These are phyloP conservation scores for Huntiella savannae DNA, from an alignment of 2,329 filamentous ascomycete species.

Conservation along the genomic window DNA sequence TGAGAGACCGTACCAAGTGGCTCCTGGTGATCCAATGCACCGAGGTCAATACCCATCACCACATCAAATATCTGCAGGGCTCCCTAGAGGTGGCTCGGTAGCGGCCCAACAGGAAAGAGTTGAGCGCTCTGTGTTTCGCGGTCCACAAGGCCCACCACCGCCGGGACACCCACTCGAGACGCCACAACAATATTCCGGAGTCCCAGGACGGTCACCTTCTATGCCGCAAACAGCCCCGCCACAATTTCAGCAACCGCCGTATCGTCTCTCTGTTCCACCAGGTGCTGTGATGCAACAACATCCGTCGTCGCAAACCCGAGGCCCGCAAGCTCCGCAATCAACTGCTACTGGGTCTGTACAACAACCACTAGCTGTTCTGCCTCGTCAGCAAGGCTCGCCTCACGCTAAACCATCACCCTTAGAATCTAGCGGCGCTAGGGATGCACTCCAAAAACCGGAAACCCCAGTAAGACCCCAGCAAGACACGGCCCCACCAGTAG, in stretches of 20 bases:
- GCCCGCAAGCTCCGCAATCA: no score
- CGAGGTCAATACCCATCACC: slow-evolving; percentile 8
- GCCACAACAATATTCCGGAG: neutral
- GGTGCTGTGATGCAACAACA: slow-evolving; percentile 13
- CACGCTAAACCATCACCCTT: neutral
- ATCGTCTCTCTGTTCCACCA: slow-evolving; percentile 4
- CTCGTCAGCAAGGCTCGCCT: slow-evolving; percentile 19
- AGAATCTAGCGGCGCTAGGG: slow-evolving; percentile 4
- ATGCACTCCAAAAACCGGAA: slow-evolving; percentile 1
- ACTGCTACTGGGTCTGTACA: slow-evolving; percentile 11
- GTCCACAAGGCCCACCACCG: neutral
- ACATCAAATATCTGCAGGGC: neutral
- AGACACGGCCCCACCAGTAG: slow-evolving; percentile 5
- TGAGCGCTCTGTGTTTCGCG: no score
- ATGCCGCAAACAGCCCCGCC: slow-evolving; percentile 14
- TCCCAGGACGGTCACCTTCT: neutral
- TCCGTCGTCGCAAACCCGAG: neutral
- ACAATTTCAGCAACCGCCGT: slow-evolving; percentile 13
- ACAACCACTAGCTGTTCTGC: slow-evolving; percentile 15
- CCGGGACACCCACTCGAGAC: neutral
- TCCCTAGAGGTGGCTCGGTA: no score
- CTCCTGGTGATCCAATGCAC: neutral
- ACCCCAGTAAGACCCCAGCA: slow-evolving; percentile 7
- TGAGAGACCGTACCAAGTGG: no score
- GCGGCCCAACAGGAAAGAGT: no score